A percentile compares a stretch with the other conserved stretches of the same genome.
Conservation (phyloP, 805 yeast species). For the Wickerhamiella dianesei region DNA sequence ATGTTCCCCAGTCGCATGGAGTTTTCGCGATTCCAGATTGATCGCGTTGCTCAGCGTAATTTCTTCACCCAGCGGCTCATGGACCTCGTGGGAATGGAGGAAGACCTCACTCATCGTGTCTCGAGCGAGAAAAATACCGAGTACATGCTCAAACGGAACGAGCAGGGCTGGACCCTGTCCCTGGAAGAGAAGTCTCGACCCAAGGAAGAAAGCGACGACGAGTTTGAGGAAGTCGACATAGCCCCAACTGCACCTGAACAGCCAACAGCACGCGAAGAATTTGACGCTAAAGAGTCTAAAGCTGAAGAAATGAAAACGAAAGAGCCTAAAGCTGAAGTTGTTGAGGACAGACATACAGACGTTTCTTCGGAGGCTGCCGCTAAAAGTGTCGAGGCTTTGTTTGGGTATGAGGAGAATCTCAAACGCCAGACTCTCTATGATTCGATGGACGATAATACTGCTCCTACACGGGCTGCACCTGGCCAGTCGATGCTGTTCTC, state of each 20-base stretch:
- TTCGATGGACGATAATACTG: constrained; percentile 3
- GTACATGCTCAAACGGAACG: constrained; percentile 61
- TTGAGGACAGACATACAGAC: constrained; percentile 4
- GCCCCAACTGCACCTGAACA: constrained; percentile 14
- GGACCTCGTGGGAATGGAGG: constrained; percentile 69
- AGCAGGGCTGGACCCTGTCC: constrained; percentile 74
- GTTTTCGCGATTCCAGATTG: constrained; percentile 83
- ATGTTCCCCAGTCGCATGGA: constrained; percentile 78
- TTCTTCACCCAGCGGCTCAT: constrained; percentile 76
- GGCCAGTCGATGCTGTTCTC: not conserved
- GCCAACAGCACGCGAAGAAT: not conserved
- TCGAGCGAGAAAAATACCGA: constrained; percentile 73
- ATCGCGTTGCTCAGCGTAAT: constrained; percentile 84
- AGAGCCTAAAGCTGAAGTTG: not conserved
- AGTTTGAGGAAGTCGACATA: constrained; percentile 58
- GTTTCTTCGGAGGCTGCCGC: constrained; percentile 6
- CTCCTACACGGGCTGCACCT: constrained; percentile 15
- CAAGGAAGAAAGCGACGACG: constrained; percentile 34
- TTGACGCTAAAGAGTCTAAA: not conserved
- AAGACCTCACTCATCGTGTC: constrained; percentile 38
- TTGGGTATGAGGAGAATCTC: constrained; percentile 19
- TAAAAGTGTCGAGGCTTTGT: constrained; percentile 9
- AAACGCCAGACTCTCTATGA: constrained; percentile 18
- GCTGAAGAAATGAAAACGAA: not conserved
- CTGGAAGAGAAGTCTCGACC: constrained; percentile 22